A percentile compares a stretch with the other conserved stretches of the same genome.
Evolutionary conservation across 176 grass and related monocot genomes (phyloP).

Genomic region (Triticum monococcum): DNA sequence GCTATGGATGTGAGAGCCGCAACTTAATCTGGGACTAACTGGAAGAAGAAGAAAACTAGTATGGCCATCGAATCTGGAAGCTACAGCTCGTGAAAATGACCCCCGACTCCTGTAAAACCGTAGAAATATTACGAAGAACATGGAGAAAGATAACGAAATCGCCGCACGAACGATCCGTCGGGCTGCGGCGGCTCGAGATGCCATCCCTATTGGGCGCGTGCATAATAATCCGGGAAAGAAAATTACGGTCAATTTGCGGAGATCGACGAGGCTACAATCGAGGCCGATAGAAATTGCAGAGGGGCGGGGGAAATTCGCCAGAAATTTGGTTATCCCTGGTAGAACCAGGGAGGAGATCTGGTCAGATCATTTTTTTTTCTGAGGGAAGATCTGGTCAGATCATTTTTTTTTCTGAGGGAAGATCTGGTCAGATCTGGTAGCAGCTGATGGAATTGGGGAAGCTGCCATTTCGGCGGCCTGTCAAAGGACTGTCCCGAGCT

Average conservation of each 20-base stretch:
- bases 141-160: not conserved
- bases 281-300: not conserved
- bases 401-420: too few relatives aligned
- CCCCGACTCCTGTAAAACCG: not conserved
- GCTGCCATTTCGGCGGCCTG: not conserved
- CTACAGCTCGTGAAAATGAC: not conserved
- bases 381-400: too few relatives aligned
- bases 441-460: too few relatives aligned
- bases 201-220: not conserved
- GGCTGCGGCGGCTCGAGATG: not conserved
- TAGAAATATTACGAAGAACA: not conserved
- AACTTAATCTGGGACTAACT: constrained; percentile 25
- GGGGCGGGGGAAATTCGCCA: not conserved
- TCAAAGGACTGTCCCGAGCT: not conserved
- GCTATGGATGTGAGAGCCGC: constrained; percentile 26
- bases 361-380: too few relatives aligned
- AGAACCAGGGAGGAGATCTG: not conserved
- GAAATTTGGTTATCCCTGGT: not conserved
- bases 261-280: not conserved
- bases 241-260: not conserved
- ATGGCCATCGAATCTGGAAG: constrained; percentile 24
- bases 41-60: not conserved
- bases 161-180: not conserved
- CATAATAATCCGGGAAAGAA: not conserved
- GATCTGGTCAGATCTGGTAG: not conserved